Conservation (phyloP, 106 monocot species). For the Amphibolis antarctica region DNA sequence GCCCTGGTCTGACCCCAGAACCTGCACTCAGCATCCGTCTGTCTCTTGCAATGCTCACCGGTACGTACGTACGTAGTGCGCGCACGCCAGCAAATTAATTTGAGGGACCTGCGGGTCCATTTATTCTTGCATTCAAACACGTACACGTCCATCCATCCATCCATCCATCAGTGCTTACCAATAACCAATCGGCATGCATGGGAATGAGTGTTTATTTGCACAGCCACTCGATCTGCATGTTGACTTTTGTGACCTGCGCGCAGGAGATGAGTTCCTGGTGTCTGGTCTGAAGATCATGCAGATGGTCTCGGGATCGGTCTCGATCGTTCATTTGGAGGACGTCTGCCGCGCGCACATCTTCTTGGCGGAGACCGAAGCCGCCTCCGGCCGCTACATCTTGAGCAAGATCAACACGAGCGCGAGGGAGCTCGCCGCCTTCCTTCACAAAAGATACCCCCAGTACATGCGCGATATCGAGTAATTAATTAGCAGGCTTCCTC, state of each 20-base stretch:
- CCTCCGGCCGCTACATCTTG: conserved; percentile 41
- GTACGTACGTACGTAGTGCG: no score
- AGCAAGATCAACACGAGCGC: conserved; percentile 15
- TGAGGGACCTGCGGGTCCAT: no score
- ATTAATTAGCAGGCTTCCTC: no score
- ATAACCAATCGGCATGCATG: no score
- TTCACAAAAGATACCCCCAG: conserved; percentile 26
- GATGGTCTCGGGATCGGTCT: conserved; percentile 20
- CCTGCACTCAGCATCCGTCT: conserved; percentile 7
- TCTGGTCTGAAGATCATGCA: conserved; percentile 19
- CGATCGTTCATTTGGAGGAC: conserved; percentile 28
- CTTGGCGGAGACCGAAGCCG: conserved; percentile 21
- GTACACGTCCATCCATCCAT: no score
- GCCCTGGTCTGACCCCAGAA: conserved; percentile 1
- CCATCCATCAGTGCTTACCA: no score
- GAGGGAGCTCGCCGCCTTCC: conserved; percentile 17
- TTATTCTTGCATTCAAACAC: no score
- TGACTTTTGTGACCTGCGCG: not conserved
- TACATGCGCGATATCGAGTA: conserved; percentile 19
- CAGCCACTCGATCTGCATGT: not conserved
- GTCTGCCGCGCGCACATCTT: conserved; percentile 32
- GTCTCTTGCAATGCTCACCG: conserved; percentile 17
- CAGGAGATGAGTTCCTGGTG: conserved; percentile 7
- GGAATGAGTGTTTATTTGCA: no score
- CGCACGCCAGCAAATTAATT: no score